Conservation (phyloP, 2,329 filamentous ascomycete genomes). For the Coniochaeta hoffmannii region DNA sequence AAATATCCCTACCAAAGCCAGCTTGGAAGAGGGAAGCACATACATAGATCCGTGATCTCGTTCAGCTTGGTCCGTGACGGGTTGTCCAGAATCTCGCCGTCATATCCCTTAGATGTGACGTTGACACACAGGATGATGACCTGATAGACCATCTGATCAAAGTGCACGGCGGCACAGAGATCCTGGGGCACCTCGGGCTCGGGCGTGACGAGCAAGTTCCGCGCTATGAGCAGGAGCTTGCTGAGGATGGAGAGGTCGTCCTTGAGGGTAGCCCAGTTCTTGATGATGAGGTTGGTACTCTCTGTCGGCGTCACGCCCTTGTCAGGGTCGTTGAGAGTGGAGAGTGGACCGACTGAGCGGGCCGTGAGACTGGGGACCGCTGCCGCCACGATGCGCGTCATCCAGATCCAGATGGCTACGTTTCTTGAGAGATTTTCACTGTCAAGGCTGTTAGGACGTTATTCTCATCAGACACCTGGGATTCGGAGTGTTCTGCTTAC, state of each 20-base stretch:
- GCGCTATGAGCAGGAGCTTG: slow-evolving; percentile 59
- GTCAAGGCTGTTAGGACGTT: not conserved
- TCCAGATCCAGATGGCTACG: slow-evolving; percentile 58
- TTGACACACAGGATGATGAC: slow-evolving; percentile 59
- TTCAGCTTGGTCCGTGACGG: slow-evolving; percentile 47
- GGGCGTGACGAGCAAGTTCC: slow-evolving; percentile 57
- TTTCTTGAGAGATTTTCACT: slow-evolving; percentile 56
- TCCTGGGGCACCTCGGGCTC: slow-evolving; percentile 60
- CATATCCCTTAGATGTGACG: slow-evolving; percentile 60
- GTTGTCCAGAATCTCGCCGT: slow-evolving; percentile 56
- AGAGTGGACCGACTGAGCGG: slow-evolving; percentile 49
- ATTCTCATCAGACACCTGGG: not conserved
- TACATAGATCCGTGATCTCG: slow-evolving; percentile 56
- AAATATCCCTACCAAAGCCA: not conserved
- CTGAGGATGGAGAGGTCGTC: slow-evolving; percentile 57
- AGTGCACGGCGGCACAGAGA: slow-evolving; percentile 55
- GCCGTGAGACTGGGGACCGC: slow-evolving; percentile 54
- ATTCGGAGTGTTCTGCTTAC: slow-evolving; percentile 28
- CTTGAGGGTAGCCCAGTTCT: slow-evolving; percentile 53
- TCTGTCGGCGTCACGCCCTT: slow-evolving; percentile 53
- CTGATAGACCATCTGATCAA: slow-evolving; percentile 60
- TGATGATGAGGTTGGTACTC: slow-evolving; percentile 54
- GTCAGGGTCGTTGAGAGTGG: slow-evolving; percentile 44
- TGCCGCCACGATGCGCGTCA: slow-evolving; percentile 53
- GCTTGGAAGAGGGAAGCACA: slow-evolving; percentile 25